Evolutionary conservation across 441 rosid genomes (phyloP).

Genomic region (Jatropha multifida): DNA sequence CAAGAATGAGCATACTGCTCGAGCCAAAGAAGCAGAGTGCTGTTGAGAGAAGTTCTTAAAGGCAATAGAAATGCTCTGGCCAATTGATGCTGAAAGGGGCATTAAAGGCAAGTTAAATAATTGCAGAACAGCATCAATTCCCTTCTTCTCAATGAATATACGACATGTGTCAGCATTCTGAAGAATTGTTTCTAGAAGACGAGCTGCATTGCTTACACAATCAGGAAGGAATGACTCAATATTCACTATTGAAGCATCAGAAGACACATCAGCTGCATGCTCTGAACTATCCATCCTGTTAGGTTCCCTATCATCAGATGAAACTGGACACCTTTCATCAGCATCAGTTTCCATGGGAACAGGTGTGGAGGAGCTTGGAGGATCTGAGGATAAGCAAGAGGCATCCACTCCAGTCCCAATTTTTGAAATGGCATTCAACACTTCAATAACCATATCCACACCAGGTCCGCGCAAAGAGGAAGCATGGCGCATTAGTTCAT

Average conservation of each 20-base stretch:
- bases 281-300: slow-evolving; percentile 51
- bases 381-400: slow-evolving; percentile 45
- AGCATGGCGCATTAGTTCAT: slow-evolving; percentile 95
- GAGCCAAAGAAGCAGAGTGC: slow-evolving; percentile 83
- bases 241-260: slow-evolving; percentile 55
- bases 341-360: slow-evolving; percentile 95
- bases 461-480: slow-evolving; percentile 84
- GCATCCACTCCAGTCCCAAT: slow-evolving; percentile 75
- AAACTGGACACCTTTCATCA: slow-evolving; percentile 50
- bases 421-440: slow-evolving; percentile 56
- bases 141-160: slow-evolving; percentile 91
- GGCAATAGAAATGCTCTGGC: slow-evolving; percentile 79
- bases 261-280: slow-evolving; percentile 48
- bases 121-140: slow-evolving; percentile 81
- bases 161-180: slow-evolving; percentile 97
- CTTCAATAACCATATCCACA: slow-evolving; percentile 92
- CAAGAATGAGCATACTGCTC: slow-evolving; percentile 72
- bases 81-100: slow-evolving; percentile 80
- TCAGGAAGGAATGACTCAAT: slow-evolving; percentile 83
- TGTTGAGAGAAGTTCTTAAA: slow-evolving; percentile 94
- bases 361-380: slow-evolving; percentile 42
- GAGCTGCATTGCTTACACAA: slow-evolving; percentile 77
- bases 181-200: slow-evolving; percentile 93
- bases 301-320: slow-evolving; percentile 43
- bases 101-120: slow-evolving; percentile 74